Evolutionary conservation across 148 eudicot genomes (phyloP).

Genomic region (Dianthus caryophyllus): DNA sequence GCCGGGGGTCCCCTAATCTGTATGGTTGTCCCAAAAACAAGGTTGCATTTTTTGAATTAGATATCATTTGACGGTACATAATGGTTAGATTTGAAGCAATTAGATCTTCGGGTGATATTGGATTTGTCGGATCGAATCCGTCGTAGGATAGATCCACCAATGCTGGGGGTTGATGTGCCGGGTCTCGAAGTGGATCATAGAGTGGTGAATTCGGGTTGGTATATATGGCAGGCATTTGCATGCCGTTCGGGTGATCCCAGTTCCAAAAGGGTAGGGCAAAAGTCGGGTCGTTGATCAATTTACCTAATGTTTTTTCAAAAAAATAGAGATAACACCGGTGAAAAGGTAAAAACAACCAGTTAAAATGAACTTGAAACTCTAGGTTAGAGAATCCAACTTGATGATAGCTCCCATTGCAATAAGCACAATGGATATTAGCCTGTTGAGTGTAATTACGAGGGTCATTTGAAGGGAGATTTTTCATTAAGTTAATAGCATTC

Average conservation of each 20-base stretch:
- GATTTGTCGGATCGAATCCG: background rate
- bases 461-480: conserved; percentile 48
- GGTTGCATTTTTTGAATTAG: conserved; percentile 30
- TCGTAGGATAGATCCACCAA: conserved; percentile 47
- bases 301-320: conserved; percentile 57
- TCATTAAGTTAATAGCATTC: conserved; percentile 61
- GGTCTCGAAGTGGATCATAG: conserved; percentile 43
- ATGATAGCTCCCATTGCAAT: conserved; percentile 65
- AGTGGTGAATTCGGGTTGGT: conserved; percentile 38
- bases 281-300: conserved; percentile 57
- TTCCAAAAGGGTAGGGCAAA: conserved; percentile 84
- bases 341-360: conserved; percentile 79
- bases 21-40: conserved; percentile 55
- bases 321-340: conserved; percentile 75
- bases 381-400: conserved; percentile 65
- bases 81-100: background rate
- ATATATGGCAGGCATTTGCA: conserved; percentile 49
- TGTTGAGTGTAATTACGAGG: conserved; percentile 74
- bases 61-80: conserved; percentile 17
- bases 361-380: conserved; percentile 60
- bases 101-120: conserved; percentile 6
- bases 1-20: conserved; percentile 44
- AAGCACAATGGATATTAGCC: conserved; percentile 79
- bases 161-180: conserved; percentile 44
- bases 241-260: conserved; percentile 64